These are phyloP conservation scores for Cyanidiococcus yangmingshanensis DNA, from an alignment of 23 red algal species.

Conservation along the genomic window DNA sequence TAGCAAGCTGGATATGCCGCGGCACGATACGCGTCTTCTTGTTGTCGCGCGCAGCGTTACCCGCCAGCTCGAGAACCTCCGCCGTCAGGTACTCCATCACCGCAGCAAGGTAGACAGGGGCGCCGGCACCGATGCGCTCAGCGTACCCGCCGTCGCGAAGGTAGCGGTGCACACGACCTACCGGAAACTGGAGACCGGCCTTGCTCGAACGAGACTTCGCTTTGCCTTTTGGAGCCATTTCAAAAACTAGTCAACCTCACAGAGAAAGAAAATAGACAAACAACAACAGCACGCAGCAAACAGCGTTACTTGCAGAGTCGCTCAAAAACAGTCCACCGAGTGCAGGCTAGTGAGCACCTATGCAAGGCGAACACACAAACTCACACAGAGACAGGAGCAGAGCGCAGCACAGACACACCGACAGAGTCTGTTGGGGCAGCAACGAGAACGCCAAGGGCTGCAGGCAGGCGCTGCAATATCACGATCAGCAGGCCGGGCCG, in stretches of 20 bases:
- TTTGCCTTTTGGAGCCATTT: slow-evolving; percentile 43
- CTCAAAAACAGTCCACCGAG: too few relatives aligned
- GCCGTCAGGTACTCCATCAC: slow-evolving; percentile 99
- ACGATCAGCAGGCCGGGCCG: too few relatives aligned
- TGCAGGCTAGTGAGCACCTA: too few relatives aligned
- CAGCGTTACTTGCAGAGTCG: too few relatives aligned
- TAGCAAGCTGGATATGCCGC: slow-evolving; percentile 95
- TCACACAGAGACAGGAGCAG: too few relatives aligned
- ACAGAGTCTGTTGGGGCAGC: too few relatives aligned
- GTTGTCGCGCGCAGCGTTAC: slow-evolving; percentile 97
- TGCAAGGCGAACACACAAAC: too few relatives aligned
- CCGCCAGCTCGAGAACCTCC: slow-evolving; percentile 95
- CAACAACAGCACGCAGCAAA: not conserved
- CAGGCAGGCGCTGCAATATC: too few relatives aligned
- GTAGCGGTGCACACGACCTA: slow-evolving; percentile 89
- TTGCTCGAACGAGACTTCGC: slow-evolving; percentile 73
- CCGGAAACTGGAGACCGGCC: slow-evolving; percentile 98
- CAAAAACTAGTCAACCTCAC: not conserved
- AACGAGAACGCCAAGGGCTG: too few relatives aligned
- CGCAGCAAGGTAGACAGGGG: slow-evolving; percentile 95
- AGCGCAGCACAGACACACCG: too few relatives aligned
- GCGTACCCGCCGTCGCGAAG: slow-evolving; percentile 86
- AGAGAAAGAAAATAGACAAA: not conserved
- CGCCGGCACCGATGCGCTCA: slow-evolving; percentile 94
- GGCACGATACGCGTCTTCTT: slow-evolving; percentile 99